Conservation (phyloP, 2,329 filamentous ascomycete species). For the Xylogone sp. region DNA sequence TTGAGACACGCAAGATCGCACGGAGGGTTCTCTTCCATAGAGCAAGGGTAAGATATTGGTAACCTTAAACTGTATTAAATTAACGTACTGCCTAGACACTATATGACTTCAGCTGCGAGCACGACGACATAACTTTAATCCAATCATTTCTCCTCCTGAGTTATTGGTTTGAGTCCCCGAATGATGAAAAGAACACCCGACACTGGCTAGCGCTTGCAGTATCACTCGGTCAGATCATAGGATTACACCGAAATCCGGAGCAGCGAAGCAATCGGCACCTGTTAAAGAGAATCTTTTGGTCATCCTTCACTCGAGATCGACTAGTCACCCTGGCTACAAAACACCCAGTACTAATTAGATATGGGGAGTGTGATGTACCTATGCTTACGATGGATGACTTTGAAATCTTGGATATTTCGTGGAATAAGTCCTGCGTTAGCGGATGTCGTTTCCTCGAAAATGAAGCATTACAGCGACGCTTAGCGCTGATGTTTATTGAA, state of each 20-base stretch:
- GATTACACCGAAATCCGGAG: slow-evolving; percentile 74
- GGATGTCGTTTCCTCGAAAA: slow-evolving; percentile 70
- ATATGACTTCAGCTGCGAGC: slow-evolving; percentile 91
- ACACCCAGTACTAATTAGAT: slow-evolving; percentile 82
- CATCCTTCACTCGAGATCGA: slow-evolving; percentile 87
- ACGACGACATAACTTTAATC: slow-evolving; percentile 78
- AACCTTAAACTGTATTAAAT: neutral
- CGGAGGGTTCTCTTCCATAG: slow-evolving; percentile 82
- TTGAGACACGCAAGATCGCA: slow-evolving; percentile 69
- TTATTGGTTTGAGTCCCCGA: slow-evolving; percentile 92
- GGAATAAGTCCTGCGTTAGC: slow-evolving; percentile 64
- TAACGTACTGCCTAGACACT: slow-evolving; percentile 45
- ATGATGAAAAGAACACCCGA: slow-evolving; percentile 95
- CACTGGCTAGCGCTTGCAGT: slow-evolving; percentile 96
- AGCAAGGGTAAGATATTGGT: slow-evolving; percentile 44
- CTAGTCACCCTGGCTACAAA: slow-evolving; percentile 89
- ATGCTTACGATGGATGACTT: slow-evolving; percentile 83
- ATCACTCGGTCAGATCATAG: slow-evolving; percentile 85
- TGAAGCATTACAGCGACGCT: slow-evolving; percentile 65
- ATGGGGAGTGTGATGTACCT: slow-evolving; percentile 85
- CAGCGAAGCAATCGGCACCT: slow-evolving; percentile 46
- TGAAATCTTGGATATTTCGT: slow-evolving; percentile 60
- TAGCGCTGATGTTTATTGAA: slow-evolving; percentile 82
- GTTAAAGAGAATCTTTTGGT: slow-evolving; percentile 97
- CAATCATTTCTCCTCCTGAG: slow-evolving; percentile 86